phyloP scores from a whole-genome alignment of 352 stramenopile species.

The Blastocystis sp. region DNA sequence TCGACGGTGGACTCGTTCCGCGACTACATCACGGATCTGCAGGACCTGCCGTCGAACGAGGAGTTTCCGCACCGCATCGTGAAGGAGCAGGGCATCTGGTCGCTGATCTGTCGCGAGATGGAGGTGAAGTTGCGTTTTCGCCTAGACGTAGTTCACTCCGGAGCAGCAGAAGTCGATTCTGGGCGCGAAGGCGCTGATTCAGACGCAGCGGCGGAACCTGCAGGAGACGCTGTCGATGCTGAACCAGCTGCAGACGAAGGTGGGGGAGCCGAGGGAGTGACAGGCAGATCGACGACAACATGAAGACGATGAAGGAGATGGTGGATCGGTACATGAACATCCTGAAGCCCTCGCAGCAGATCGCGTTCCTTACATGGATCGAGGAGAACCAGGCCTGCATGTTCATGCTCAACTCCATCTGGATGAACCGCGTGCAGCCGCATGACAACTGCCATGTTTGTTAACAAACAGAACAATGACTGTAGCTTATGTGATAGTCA shows the following conservation, averaged over 20 bases:
- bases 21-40: slow-evolving; percentile 25
- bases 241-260: slow-evolving; percentile 58
- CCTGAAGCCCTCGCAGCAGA: slow-evolving; percentile 58
- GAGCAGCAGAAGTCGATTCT: slow-evolving; percentile 52
- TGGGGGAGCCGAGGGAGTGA: slow-evolving; percentile 10
- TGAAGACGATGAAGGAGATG: slow-evolving; percentile 57
- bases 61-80: background rate
- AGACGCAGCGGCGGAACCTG: slow-evolving; percentile 42
- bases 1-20: slow-evolving; percentile 20
- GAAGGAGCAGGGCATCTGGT: slow-evolving; percentile 37
- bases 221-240: slow-evolving; percentile 52
- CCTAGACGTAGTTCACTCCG: slow-evolving; percentile 32
- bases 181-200: slow-evolving; percentile 52
- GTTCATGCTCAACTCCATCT: slow-evolving; percentile 60
- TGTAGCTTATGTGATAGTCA: too few relatives aligned
- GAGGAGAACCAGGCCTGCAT: slow-evolving; percentile 60
- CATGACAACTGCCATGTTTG: slow-evolving; percentile 10
- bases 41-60: background rate
- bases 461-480: background rate
- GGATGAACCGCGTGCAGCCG: slow-evolving; percentile 36
- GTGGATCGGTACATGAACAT: slow-evolving; percentile 59
- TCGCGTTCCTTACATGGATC: slow-evolving; percentile 60
- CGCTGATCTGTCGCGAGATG: slow-evolving; percentile 53
- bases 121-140: background rate
- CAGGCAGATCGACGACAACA: slow-evolving; percentile 55